Percentiles rank a stretch among this genome's conserved stretches.
phyloP scores from a whole-genome alignment of 2,329 filamentous ascomycete genomes.

The Cladorrhinum sp. region DNA sequence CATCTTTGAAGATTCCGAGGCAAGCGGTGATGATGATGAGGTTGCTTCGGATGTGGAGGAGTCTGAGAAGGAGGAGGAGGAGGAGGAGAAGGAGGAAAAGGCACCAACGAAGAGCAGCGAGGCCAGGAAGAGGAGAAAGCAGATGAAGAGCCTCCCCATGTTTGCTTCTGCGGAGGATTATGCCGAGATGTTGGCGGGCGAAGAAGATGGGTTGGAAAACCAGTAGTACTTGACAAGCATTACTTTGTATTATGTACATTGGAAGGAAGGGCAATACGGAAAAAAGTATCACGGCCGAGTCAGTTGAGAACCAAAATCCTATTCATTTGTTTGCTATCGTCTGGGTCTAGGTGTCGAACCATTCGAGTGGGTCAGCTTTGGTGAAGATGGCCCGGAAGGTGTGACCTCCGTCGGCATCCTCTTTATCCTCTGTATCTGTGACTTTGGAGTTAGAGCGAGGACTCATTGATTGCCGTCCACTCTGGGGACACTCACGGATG shows the following conservation, averaged over 20 bases:
- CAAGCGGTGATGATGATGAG: conserved; percentile 39
- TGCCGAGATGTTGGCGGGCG: conserved; percentile 71
- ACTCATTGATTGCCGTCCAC: too few relatives aligned
- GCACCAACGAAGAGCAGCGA: conserved; percentile 37
- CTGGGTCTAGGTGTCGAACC: conserved; percentile 48
- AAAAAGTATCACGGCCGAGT: neutral
- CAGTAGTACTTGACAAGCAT: neutral
- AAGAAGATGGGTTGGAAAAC: conserved; percentile 55
- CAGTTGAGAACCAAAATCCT: neutral
- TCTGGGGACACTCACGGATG: conserved; percentile 32
- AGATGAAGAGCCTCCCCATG: conserved; percentile 82
- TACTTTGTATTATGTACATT: neutral
- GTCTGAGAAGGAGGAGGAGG: conserved; percentile 36
- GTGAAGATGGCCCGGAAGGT: conserved; percentile 46
- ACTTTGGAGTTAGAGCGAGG: neutral
- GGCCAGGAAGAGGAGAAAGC: conserved; percentile 66
- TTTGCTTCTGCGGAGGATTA: conserved; percentile 96
- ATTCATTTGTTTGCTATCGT: neutral
- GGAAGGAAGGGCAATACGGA: neutral
- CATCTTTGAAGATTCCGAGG: conserved; percentile 40
- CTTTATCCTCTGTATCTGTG: conserved; percentile 42
- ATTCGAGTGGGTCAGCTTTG: conserved; percentile 46
- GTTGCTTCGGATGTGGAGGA: conserved; percentile 42
- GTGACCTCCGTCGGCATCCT: conserved; percentile 41
- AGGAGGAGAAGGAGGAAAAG: conserved; percentile 38